Evolutionary conservation across 2,329 filamentous ascomycete genomes (phyloP).

Genomic region (Ophiostoma triangulosporum): DNA sequence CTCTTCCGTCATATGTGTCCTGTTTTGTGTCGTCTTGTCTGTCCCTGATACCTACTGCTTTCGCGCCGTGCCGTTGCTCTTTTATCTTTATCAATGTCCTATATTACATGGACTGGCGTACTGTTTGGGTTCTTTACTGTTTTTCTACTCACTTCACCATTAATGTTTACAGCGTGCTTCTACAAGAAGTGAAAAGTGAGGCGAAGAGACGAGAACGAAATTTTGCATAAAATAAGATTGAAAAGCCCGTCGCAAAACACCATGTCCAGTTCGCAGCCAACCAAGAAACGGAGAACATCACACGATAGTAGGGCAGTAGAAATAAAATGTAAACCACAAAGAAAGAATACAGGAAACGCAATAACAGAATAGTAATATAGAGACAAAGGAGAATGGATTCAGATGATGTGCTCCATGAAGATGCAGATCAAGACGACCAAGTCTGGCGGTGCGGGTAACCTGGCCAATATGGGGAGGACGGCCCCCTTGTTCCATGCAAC

Average conservation of each 20-base stretch:
- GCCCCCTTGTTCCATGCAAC: too few species aligned
- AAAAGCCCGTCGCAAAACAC: background rate
- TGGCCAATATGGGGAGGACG: too few species aligned
- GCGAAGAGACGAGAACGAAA: background rate
- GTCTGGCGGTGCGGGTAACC: too few species aligned
- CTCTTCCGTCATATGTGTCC: background rate
- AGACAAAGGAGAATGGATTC: background rate
- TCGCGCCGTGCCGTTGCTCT: background rate
- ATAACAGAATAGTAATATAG: background rate
- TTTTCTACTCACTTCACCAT: too few species aligned
- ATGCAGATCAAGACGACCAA: background rate
- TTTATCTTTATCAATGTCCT: background rate
- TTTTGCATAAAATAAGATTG: background rate
- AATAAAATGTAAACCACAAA: background rate
- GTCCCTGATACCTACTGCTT: background rate
- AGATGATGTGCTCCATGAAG: background rate
- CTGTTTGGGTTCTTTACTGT: background rate
- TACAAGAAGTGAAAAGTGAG: too few species aligned
- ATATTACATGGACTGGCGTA: background rate
- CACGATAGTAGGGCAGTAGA: background rate
- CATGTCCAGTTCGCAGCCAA: background rate
- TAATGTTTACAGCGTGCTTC: too few species aligned
- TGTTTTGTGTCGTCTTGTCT: background rate
- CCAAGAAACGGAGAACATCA: background rate
- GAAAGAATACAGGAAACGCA: background rate